Percentiles rank a stretch among this genome's conserved stretches.
Evolutionary conservation across 176 grass and related monocot species (phyloP).

Genomic region (Oryza coarctata): DNA sequence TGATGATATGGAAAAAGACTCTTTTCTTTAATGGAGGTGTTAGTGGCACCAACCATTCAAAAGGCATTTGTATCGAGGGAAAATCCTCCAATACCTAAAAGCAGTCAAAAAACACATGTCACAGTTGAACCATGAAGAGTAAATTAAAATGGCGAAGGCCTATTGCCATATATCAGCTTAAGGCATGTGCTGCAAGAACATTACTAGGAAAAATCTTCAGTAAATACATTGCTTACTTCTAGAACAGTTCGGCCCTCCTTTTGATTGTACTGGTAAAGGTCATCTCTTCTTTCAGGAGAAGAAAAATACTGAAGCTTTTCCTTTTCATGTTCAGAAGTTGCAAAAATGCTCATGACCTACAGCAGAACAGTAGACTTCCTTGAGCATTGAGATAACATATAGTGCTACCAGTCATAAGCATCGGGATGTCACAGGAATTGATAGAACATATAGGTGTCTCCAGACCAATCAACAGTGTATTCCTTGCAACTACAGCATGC

Average conservation of each 20-base stretch:
- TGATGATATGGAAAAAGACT: slow-evolving; percentile 89
- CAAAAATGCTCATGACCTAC: slow-evolving; percentile 87
- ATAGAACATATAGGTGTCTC: neutral
- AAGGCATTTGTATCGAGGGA: slow-evolving; percentile 81
- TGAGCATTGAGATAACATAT: slow-evolving; percentile 17
- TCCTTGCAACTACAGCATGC: neutral
- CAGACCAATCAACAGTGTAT: neutral
- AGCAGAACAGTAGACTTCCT: slow-evolving; percentile 3
- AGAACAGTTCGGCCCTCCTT: slow-evolving; percentile 79
- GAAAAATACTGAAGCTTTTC: slow-evolving; percentile 87
- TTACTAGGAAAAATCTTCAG: slow-evolving; percentile 1
- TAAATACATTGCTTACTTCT: slow-evolving; percentile 56
- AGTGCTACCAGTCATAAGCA: neutral
- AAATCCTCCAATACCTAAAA: slow-evolving; percentile 87
- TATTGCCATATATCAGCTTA: neutral
- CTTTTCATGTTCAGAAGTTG: slow-evolving; percentile 72
- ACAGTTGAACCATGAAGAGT: slow-evolving; percentile 6
- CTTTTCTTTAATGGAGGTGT: slow-evolving; percentile 91
- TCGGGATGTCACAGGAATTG: neutral
- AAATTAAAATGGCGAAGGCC: neutral
- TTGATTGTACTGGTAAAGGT: slow-evolving; percentile 85
- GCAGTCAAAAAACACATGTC: neutral
- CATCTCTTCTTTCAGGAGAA: slow-evolving; percentile 95
- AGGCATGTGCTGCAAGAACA: slow-evolving; percentile 1
- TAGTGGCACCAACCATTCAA: slow-evolving; percentile 94